Base-by-base conservation (phyloP, 805 yeast genomes). In the Hanseniaspora meyeri region DNA sequence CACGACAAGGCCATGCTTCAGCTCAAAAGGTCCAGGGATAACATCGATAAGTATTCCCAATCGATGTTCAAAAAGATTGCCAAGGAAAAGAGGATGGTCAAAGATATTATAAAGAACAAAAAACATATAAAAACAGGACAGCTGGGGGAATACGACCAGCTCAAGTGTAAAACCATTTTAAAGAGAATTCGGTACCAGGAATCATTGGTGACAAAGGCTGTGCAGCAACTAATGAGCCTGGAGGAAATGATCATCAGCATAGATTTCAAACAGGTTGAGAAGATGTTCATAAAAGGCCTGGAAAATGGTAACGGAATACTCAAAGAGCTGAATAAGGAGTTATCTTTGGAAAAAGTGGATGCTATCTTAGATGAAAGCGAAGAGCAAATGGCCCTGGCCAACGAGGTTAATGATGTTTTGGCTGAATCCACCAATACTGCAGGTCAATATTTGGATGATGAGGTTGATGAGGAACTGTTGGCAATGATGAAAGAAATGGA, bases 1-100 rank as follows among this genome's bases (percentile, higher is more conserved):
- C 90, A 89, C 62, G 98, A 93, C 65, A 79, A 75, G 64, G 96
- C 97, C 0, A 78, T 93, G 11, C 75, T 88, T 60, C 93, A 90
- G 65, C 74, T 93, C 62, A 93, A 93, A 66, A 72, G 85, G 40
- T 97, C 95, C 62, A 74, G 96, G 59, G 98, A 93, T 69, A 83
- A 83, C 60, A 75, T 93, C 24, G 79, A 79, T 61, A 86, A 84
- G 67, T 86, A 89, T 60, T 69, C 74, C 12, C 67, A 65, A 48
- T 78, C 80, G 59, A 77, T 90, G 39, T 72, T 73, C 32, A 67
- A 70, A 0, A 77, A 87, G 4, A 77, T 87, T 17, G 74, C 72
- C 11, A 72, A 78, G 37, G 97, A 93, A 67, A 74, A 73, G 1
- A 72, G 34, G 4, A 61, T 64, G 50, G 63, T 72, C 5, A 71